phyloP scores from a whole-genome alignment of 148 eudicot genomes.

The Hydrangea macrophylla region DNA sequence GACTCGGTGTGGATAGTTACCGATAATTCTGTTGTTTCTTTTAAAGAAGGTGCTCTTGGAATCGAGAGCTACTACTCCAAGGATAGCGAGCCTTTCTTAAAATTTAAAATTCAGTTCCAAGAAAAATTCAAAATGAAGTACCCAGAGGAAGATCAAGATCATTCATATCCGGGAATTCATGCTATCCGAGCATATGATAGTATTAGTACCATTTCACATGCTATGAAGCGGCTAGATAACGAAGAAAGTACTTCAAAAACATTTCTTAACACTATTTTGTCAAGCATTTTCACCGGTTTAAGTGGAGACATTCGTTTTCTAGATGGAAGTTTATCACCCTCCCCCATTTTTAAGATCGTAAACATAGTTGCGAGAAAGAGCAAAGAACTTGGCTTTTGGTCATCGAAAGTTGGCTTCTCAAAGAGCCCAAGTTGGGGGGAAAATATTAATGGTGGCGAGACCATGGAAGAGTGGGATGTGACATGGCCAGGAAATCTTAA shows the following conservation, averaged over 20 bases:
- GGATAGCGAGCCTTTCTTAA: constrained; percentile 3
- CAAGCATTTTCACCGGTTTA: constrained; percentile 32
- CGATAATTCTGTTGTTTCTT: constrained; percentile 29
- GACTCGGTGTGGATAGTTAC: constrained; percentile 41
- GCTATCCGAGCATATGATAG: constrained; percentile 44
- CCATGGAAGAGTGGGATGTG: constrained; percentile 12
- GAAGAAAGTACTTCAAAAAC: neutral
- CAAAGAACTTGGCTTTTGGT: constrained; percentile 30
- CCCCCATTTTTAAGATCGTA: constrained; percentile 15
- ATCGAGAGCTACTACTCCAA: constrained; percentile 29
- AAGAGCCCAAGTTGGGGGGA: neutral
- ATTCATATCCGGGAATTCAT: constrained; percentile 31
- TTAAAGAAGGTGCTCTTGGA: constrained; percentile 43
- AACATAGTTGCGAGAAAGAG: constrained; percentile 28
- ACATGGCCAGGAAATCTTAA: constrained; percentile 45
- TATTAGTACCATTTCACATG: constrained; percentile 19
- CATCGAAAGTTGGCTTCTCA: constrained; percentile 25
- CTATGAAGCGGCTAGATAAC: constrained; percentile 12
- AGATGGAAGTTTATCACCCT: constrained; percentile 9
- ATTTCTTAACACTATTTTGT: constrained; percentile 23
- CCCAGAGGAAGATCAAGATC: constrained; percentile 26
- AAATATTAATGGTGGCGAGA: constrained; percentile 2
- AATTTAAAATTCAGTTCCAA: constrained; percentile 25
- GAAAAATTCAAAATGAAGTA: constrained; percentile 13
- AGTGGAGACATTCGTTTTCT: constrained; percentile 32